Base-by-base conservation (phyloP, 2,329 filamentous ascomycete species). In the Septoria petroselini region DNA sequence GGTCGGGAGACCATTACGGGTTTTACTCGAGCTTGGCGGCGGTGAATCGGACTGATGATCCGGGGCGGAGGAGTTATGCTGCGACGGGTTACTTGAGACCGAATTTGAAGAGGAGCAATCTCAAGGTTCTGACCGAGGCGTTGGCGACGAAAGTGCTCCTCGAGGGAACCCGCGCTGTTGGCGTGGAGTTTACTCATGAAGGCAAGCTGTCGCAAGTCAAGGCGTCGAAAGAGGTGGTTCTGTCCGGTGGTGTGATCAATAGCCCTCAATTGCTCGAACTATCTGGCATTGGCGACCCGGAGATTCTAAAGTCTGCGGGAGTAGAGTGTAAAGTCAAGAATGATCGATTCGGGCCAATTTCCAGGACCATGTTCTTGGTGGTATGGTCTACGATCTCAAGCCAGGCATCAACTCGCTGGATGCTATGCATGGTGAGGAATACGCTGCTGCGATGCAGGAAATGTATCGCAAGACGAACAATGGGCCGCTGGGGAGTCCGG, bases 261-360 rank as follows among this genome's bases (percentile, higher is more conserved):
- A 76, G 74, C 7, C 78, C 79, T 1, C 67, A 75, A 1, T 72
- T 81, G 8, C 71, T 82, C 1, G 73, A 80, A 52, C 68, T 70
- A 6, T 81, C 78, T 0, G 79, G 78, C 0, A 71, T 82, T 12
- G 78, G 79, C 70, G 69, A 73, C 38, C 65, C 69, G 1, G 58
- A 68, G 1, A 58, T 81, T 3, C 71, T 84, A 1, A 62, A 71
- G 30, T 67, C 66, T 15, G 71, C 74, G 0, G 73, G 71, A 1
- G 72, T 83, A 2, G 69, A 74, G 1, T 60, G 76, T 2, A 60
- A 76, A 1, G 67, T 72, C 2, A 69, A 78, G 39, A 62, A 80
- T 1, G 73, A 75, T 0, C 77, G 76, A 2, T 79, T 82, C 0
- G 78, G 80, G 63, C 73, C 18, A 71, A 76, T 40, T 78, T 80